Evolutionary conservation across 257 asterid genomes (phyloP), one percentile per base, ranked within the genome.

Genomic region (Solanum commersonii): DNA sequence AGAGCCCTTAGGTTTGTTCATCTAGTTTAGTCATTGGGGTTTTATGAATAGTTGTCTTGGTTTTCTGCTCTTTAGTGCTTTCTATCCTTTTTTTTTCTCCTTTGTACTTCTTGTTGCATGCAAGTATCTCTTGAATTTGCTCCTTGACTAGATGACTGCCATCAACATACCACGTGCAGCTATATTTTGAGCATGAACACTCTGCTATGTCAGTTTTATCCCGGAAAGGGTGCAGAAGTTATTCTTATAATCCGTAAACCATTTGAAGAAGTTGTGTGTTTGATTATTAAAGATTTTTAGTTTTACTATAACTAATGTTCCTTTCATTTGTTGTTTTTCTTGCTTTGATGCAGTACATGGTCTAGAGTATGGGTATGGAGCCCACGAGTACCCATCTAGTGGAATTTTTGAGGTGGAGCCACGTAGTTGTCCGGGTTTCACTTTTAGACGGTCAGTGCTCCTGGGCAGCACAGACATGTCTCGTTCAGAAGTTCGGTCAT

Each of bases 381-480:
- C 99, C 87, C 99, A 96, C 73, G 98, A 96, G 87, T 96, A 92
- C 89, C 89, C 98, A 86, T 87, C 94, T 70, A 96, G 98, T 91
- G 98, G 98, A 87, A 96, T 96, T 88, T 96, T 96, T 84, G 98
- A 96, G 93, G 98, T 96, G 82, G 96, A 96, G 89, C 99, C 99
- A 38, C 93, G 90, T 91, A 91, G 96, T 88, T 96, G 99, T 90
- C 98, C 99, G 23, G 99, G 99, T 81, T 96, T 94, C 88, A 89
- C 90, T 71, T 96, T 94, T 90, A 94, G 99, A 90, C 98, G 95
- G 31, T 91, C 99, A 27, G 87, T 96, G 83, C 96, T 89, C 87
- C 90, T 96, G 89, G 99, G 99, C 87, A 93, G 93, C 92, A 95
- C 92, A 33, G 95, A 94, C 86, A 92, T 95, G 95, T 91, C 96